These are phyloP conservation scores for Fusarium phyllophilum DNA, from an alignment of 2,329 filamentous ascomycete genomes.

Conservation along the genomic window DNA sequence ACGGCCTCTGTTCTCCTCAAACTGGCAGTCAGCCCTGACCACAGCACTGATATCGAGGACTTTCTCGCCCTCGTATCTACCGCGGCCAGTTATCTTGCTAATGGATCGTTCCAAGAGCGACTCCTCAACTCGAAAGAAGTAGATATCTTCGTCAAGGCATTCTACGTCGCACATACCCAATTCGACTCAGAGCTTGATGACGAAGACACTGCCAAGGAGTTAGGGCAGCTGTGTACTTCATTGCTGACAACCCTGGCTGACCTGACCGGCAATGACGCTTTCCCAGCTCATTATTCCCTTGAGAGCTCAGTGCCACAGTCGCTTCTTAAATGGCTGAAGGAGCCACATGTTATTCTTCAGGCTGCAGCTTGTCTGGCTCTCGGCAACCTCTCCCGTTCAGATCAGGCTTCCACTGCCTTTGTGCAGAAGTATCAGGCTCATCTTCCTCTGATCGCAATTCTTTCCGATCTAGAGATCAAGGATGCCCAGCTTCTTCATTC, in stretches of 20 bases:
- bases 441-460: conserved; percentile 56
- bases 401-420: conserved; percentile 62
- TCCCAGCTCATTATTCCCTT: conserved; percentile 55
- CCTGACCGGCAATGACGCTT: conserved; percentile 61
- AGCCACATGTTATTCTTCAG: conserved; percentile 57
- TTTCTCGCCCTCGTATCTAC: conserved; percentile 63
- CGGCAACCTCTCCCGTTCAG: conserved; percentile 70
- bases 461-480: conserved; percentile 53
- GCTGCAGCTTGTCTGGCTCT: conserved; percentile 69
- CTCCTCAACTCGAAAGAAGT: conserved; percentile 56
- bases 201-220: conserved; percentile 55
- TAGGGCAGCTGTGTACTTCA: conserved; percentile 60
- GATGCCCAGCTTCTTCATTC: conserved; percentile 67
- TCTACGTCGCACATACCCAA: conserved; percentile 59
- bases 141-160: conserved; percentile 58
- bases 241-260: conserved; percentile 64
- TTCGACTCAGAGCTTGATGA: conserved; percentile 57
- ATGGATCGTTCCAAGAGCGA: conserved; percentile 60
- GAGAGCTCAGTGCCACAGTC: conserved; percentile 54
- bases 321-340: conserved; percentile 60
- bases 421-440: conserved; percentile 56
- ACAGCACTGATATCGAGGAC: conserved; percentile 61
- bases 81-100: conserved; percentile 65
- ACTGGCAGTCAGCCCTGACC: conserved; percentile 56
- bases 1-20: conserved; percentile 62